Evolutionary conservation across 495 filamentous ascomycete species (phyloP), one percentile per base, ranked within the genome.

Genomic region (Parmelia sp.): DNA sequence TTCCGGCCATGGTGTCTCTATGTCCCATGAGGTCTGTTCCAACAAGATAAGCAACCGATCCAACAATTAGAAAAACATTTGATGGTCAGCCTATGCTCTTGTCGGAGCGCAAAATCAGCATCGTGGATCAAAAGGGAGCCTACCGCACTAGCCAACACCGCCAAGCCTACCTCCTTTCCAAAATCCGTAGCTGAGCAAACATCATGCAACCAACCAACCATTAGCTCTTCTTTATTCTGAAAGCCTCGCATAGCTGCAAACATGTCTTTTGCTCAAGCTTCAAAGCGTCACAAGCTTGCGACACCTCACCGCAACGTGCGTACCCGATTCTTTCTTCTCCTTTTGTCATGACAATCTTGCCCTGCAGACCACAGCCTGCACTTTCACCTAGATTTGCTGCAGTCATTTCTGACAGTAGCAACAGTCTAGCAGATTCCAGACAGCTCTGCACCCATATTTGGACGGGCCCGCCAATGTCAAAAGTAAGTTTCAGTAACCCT

Each of bases 201-300:
- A 60, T 37, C 58, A 29, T 45, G 58, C 58, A 60, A 10, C 5
- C 19, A 60, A 10, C 5, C 19, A 60, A 45, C 58, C 58, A 60
- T 45, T 45, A 42, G 58, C 58, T 42, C 58, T 33, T 17, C 12
- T 3, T 42, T 60, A 29, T 60, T 23, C 31, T 60, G 25, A 29
- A 31, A 44, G 25, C 17, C 37, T 29, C 44, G 25, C 58, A 29
- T 42, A 37, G 58, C 44, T 60, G 27, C 39, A 42, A n/a, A 21
- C 15, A 35, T 42, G 31, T 42, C 58, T 42, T 60, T 10, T 7
- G n/a, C 39, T 44, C 21, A 6, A 5, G 25, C 25, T 21, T 53
- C 49, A 53, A 53, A 53, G 27, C 4, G 6, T 31, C 4, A 10
- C 49, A 19, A 31, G 27, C 12, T 31, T 31, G 27, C 14, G 25